A percentile compares a stretch with the other conserved stretches of the same genome.
Conservation (phyloP, 1,284 basidiomycete species). For the Trametes versicolor region DNA sequence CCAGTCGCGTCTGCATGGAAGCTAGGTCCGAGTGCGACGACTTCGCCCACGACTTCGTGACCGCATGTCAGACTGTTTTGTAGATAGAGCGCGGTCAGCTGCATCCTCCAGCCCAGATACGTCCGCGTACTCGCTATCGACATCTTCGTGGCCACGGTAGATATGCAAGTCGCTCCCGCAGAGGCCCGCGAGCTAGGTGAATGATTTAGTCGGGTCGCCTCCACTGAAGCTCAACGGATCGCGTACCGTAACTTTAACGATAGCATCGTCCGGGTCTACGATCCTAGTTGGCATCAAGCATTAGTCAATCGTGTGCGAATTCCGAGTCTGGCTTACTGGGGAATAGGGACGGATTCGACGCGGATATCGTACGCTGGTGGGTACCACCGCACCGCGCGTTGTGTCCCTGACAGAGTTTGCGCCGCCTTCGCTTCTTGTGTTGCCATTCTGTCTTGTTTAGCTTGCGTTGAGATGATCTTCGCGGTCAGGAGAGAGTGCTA, state of each 20-base stretch:
- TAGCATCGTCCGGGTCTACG: conserved; percentile 76
- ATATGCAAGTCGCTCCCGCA: conserved; percentile 88
- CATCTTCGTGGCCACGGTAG: conserved; percentile 68
- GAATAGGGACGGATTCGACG: conserved; percentile 66
- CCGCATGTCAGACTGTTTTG: conserved; percentile 68
- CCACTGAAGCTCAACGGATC: background rate
- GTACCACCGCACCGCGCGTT: conserved; percentile 67
- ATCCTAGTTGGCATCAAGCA: conserved; percentile 53
- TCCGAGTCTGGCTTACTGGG: conserved; percentile 51
- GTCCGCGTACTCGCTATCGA: conserved; percentile 40
- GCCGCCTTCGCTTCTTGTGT: background rate
- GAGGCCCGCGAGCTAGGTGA: conserved; percentile 70
- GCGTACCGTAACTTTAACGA: conserved; percentile 72
- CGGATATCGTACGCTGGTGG: conserved; percentile 76
- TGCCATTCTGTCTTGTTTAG: background rate
- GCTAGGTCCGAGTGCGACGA: conserved; percentile 75
- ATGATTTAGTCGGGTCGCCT: background rate
- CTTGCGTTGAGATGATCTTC: background rate
- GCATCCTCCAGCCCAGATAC: background rate
- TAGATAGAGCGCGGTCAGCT: background rate
- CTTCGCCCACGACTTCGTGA: conserved; percentile 87
- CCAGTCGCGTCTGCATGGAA: conserved; percentile 57
- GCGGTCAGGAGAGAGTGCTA: background rate
- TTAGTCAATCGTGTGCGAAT: background rate
- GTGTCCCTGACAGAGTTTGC: conserved; percentile 33